Percentiles rank a stretch among this genome's conserved stretches.
Conservation (phyloP, 2,329 filamentous ascomycete genomes). For the Fusarium humuli region DNA sequence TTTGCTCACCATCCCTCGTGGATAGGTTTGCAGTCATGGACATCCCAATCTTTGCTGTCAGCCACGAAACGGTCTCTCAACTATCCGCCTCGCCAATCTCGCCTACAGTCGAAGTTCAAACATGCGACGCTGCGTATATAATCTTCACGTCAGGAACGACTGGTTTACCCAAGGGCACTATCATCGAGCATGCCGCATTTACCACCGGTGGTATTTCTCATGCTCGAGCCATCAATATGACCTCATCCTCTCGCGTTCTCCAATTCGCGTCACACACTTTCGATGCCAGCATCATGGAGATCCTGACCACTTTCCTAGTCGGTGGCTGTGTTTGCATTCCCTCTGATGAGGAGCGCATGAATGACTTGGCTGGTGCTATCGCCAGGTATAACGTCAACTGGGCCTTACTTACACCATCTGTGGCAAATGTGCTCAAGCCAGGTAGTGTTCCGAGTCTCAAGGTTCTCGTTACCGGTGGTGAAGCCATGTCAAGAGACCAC, state of each 20-base stretch:
- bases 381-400: conserved; percentile 30
- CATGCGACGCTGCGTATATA: conserved; percentile 26
- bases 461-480: conserved; percentile 26
- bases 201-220: conserved; percentile 27
- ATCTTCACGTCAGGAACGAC: conserved; percentile 42
- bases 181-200: conserved; percentile 34
- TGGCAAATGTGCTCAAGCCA: conserved; percentile 26
- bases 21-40: background rate
- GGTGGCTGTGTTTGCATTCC: conserved; percentile 37
- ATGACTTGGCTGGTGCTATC: conserved; percentile 24
- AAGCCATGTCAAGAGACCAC: conserved; percentile 27
- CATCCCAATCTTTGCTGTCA: background rate
- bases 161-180: conserved; percentile 33
- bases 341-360: conserved; percentile 31
- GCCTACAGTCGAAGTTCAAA: background rate
- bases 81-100: background rate
- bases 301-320: conserved; percentile 33
- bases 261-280: conserved; percentile 31
- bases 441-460: conserved; percentile 11
- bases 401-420: conserved; percentile 33
- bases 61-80: background rate
- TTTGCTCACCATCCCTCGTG: conserved; percentile 13
- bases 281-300: conserved; percentile 41
- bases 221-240: conserved; percentile 29
- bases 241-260: conserved; percentile 25